phyloP scores from a whole-genome alignment of 805 yeast genomes.

The Metschnikowia picachoensis region DNA sequence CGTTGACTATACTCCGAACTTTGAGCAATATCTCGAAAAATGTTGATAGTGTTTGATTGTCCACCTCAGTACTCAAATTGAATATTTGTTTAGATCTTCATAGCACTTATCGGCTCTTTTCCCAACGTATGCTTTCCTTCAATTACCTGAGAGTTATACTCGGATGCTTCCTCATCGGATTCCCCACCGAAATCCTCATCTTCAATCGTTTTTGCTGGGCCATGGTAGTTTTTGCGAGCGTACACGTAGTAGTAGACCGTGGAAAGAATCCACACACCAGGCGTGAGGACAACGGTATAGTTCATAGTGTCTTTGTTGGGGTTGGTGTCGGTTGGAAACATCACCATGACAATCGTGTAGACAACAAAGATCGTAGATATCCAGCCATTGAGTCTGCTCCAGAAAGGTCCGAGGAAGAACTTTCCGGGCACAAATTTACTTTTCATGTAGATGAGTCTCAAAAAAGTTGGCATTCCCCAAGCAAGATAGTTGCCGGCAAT shows the following conservation, averaged over 20 bases:
- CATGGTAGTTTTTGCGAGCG: conserved; percentile 53
- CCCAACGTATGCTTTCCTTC: not conserved
- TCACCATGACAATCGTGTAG: conserved; percentile 52
- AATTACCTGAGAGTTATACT: not conserved
- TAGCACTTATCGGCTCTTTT: too few species aligned
- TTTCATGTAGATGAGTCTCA: conserved; percentile 44
- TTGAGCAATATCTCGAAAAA: too few species aligned
- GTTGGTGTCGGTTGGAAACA: conserved; percentile 52
- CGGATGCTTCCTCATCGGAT: not conserved
- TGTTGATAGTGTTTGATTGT: too few species aligned
- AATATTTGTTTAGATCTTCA: too few species aligned
- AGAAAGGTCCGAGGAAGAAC: conserved; percentile 53
- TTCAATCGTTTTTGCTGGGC: conserved; percentile 43
- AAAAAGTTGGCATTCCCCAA: conserved; percentile 56
- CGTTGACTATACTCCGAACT: too few species aligned
- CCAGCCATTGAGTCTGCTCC: conserved; percentile 44
- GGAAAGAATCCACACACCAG: conserved; percentile 56
- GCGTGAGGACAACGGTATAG: conserved; percentile 62
- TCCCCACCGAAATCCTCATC: conserved; percentile 2
- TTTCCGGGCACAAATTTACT: conserved; percentile 60
- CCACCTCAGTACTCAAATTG: too few species aligned
- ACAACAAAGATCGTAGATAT: conserved; percentile 47
- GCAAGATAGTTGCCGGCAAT: conserved; percentile 62
- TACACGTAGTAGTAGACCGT: conserved; percentile 47
- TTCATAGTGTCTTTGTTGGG: conserved; percentile 55